A percentile compares a stretch with the other conserved stretches of the same genome.
phyloP scores from a whole-genome alignment of 2,329 filamentous ascomycete genomes.

The Raffaelea arxii region DNA sequence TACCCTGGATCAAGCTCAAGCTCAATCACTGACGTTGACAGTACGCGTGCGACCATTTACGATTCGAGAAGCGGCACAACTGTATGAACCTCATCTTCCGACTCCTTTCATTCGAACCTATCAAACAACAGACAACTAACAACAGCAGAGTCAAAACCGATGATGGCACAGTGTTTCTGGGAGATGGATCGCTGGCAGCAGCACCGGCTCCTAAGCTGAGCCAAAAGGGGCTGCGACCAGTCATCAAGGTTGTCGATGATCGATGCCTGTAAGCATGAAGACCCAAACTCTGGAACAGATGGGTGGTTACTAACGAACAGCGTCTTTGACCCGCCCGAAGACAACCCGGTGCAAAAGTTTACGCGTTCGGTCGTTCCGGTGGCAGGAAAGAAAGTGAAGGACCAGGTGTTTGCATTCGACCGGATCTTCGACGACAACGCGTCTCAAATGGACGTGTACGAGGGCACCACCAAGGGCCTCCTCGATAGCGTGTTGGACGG shows the following conservation, averaged over 20 bases:
- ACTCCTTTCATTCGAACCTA: not conserved
- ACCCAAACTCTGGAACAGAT: too few relatives aligned
- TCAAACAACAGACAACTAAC: not conserved
- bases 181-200: constrained; percentile 88
- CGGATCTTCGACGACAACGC: constrained; percentile 94
- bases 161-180: constrained; percentile 85
- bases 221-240: constrained; percentile 76
- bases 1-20: not conserved
- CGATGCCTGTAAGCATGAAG: constrained; percentile 85
- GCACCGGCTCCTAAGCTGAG: constrained; percentile 75
- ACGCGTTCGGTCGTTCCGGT: constrained; percentile 67
- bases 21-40: constrained; percentile 24
- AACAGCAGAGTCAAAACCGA: constrained; percentile 52
- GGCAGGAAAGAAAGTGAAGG: constrained; percentile 85
- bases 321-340: constrained; percentile 94
- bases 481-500: constrained; percentile 92
- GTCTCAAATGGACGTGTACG: constrained; percentile 87
- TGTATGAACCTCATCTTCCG: constrained; percentile 36
- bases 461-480: constrained; percentile 79
- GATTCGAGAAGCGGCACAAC: constrained; percentile 89
- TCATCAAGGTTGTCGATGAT: constrained; percentile 95
- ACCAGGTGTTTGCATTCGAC: constrained; percentile 96
- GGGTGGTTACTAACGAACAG: constrained; percentile 33
- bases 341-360: constrained; percentile 84
- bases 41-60: constrained; percentile 64